Base-by-base conservation (phyloP, 441 rosid species). In the Isatis lusitanica region DNA sequence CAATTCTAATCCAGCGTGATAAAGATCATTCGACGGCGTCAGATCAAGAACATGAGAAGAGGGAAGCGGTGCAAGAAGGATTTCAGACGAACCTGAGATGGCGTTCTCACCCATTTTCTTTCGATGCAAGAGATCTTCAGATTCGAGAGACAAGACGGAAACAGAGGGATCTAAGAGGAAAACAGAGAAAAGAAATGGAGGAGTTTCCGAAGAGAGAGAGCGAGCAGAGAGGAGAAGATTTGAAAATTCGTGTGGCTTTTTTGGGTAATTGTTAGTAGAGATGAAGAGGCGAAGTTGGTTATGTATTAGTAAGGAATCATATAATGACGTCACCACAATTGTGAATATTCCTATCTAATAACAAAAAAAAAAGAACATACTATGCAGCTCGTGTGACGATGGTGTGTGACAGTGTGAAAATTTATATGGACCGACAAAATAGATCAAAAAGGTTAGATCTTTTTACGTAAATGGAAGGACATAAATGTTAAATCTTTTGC, bases 61-160 rank as follows among this genome's bases (percentile, higher is more conserved):
- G 9, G 47, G 3, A 65, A 16, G 30, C 30, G 46, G 33, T 38
- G 24, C 26, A 55, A 70, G 50, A 71, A 65, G 47, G 76, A 33
- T 50, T 66, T 42, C 15, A 10, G 52, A 71, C 71, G 51, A 11
- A 85, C 96, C 85, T 78, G 87, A 75, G 75, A 56, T 73, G 74
- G 73, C 79, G 74, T 81, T 74, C 39, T 63, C 68, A 53, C 87
- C 85, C 96, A 88, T 90, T 69, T 21, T 46, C 17, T 30, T 31
- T 11, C 57, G 62, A 52, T 55, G 4, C 11, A 26, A 24, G 69
- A 42, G 74, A 58, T 72, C 35, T 58, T 79, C 60, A 59, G 72
- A 60, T 53, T 18, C 30, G 74, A 51, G 46, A 43, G 47, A 35
- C 55, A 58, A 46, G 67, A 39, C 39, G 16, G 26, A 47, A 53